These are phyloP conservation scores for Jackrogersella minutella DNA, from an alignment of 495 filamentous ascomycete genomes.

Conservation along the genomic window DNA sequence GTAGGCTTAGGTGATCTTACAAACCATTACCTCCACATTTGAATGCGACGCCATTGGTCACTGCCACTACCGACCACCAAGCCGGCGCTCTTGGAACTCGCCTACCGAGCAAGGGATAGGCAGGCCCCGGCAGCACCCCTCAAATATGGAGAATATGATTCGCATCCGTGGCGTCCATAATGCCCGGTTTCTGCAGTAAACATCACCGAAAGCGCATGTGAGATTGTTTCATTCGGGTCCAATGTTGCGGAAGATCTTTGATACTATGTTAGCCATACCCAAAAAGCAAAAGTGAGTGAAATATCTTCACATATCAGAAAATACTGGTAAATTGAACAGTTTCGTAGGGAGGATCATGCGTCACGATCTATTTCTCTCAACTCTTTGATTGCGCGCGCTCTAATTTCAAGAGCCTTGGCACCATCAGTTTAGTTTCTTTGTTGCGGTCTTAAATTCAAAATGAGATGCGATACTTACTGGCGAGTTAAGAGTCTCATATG, in stretches of 20 bases:
- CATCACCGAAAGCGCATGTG: background rate
- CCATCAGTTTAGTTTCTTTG: background rate
- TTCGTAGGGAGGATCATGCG: background rate
- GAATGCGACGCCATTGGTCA: background rate
- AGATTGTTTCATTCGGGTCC: background rate
- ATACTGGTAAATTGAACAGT: background rate
- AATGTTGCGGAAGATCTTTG: background rate
- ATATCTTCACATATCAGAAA: background rate
- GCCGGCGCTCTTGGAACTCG: background rate
- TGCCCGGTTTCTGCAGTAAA: background rate
- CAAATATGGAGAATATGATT: background rate
- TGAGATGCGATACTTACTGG: background rate
- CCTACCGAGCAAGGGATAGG: background rate
- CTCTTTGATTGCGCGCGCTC: too few species aligned
- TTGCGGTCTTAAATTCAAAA: background rate
- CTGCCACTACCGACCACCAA: background rate
- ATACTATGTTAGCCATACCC: too few species aligned
- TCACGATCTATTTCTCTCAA: background rate
- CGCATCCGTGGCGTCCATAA: background rate
- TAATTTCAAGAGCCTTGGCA: background rate
- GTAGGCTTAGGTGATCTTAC: background rate
- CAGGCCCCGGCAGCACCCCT: background rate
- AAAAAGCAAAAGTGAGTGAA: background rate
- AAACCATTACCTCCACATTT: background rate
- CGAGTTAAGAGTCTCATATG: background rate